phyloP scores from a whole-genome alignment of 257 asterid species.

The Jasminum sambac region DNA sequence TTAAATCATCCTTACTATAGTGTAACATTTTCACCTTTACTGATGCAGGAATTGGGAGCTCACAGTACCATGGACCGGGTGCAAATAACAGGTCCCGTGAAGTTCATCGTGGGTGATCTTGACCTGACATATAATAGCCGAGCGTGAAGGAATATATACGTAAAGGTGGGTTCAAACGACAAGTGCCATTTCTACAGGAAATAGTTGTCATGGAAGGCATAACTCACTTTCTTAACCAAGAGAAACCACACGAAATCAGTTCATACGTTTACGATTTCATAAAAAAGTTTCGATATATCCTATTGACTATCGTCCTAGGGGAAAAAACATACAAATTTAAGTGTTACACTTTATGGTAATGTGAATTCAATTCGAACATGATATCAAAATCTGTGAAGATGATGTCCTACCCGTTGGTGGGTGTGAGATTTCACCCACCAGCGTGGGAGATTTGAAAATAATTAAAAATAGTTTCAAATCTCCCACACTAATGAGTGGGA shows the following conservation, averaged over 20 bases:
- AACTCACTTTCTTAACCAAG: slow-evolving; percentile 79
- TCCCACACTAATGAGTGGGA: too few relatives aligned
- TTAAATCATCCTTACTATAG: too few relatives aligned
- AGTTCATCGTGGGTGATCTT: slow-evolving; percentile 79
- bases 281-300: slow-evolving; percentile 45
- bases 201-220: slow-evolving; percentile 81
- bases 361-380: too few relatives aligned
- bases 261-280: slow-evolving; percentile 67
- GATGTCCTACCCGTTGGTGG: too few relatives aligned
- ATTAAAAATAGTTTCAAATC: too few relatives aligned
- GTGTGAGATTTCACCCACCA: too few relatives aligned
- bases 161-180: slow-evolving; percentile 60
- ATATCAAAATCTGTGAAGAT: too few relatives aligned
- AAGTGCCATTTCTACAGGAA: slow-evolving; percentile 76
- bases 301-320: too few relatives aligned
- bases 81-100: slow-evolving; percentile 78
- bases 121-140: slow-evolving; percentile 67
- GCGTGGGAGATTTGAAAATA: too few relatives aligned
- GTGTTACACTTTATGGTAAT: too few relatives aligned
- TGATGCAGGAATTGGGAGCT: slow-evolving; percentile 84
- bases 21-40: neutral
- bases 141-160: slow-evolving; percentile 70
- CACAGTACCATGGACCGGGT: slow-evolving; percentile 60
- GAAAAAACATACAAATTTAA: too few relatives aligned
- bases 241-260: slow-evolving; percentile 72